Conservation (phyloP, 129 eudicot species). For the Pseudognaphalium luteoalbum region DNA sequence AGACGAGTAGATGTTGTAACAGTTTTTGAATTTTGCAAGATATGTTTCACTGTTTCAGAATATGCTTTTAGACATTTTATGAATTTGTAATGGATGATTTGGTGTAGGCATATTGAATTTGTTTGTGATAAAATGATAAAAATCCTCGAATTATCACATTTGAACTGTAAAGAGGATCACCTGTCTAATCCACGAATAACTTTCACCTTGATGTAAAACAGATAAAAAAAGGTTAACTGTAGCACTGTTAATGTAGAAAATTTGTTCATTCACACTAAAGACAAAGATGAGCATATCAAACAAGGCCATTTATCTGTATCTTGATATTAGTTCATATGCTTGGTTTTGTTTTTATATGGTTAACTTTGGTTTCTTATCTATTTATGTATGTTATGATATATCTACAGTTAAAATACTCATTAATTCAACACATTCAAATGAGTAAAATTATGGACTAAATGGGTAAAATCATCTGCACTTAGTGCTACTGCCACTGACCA, state of each 20-base stretch:
- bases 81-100: conserved; percentile 28
- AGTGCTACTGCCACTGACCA: neutral
- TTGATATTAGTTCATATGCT: neutral
- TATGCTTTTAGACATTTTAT: conserved; percentile 15
- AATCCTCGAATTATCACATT: neutral
- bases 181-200: neutral
- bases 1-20: neutral
- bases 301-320: neutral
- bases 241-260: neutral
- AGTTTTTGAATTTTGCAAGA: neutral
- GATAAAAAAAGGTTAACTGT: neutral
- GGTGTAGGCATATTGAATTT: conserved; percentile 23
- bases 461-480: neutral
- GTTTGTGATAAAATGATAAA: conserved; percentile 1
- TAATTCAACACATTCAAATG: neutral
- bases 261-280: neutral
- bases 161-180: neutral
- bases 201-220: neutral
- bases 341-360: too few species aligned
- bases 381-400: neutral
- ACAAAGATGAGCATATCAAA: conserved; percentile 17
- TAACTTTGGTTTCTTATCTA: neutral
- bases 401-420: neutral
- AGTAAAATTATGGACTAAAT: neutral
- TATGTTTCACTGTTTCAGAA: conserved; percentile 10